Percentiles rank a stretch among this genome's conserved stretches.
These are phyloP conservation scores for Colletotrichum sp. DNA, from an alignment of 2,329 filamentous ascomycete species.

Conservation along the genomic window DNA sequence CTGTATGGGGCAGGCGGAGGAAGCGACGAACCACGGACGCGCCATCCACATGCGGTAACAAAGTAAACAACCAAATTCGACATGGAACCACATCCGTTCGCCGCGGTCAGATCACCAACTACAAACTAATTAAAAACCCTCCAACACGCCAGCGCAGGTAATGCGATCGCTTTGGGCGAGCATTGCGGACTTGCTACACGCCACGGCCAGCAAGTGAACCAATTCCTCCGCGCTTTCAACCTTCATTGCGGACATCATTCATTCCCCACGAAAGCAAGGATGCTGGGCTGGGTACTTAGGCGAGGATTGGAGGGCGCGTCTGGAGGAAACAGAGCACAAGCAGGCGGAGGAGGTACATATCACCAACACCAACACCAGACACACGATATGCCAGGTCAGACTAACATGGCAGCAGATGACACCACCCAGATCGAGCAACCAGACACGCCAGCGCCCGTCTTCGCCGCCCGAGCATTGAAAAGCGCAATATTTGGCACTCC, in stretches of 20 bases:
- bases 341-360: slow-evolving; percentile 32
- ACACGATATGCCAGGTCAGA: not conserved
- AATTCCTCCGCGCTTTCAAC: not conserved
- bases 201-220: not conserved
- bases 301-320: slow-evolving; percentile 45
- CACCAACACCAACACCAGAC: not conserved
- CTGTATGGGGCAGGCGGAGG: not conserved
- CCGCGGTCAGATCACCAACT: slow-evolving; percentile 15
- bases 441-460: slow-evolving; percentile 70
- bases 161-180: not conserved
- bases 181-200: not conserved
- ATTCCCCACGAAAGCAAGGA: slow-evolving; percentile 28
- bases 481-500: slow-evolving; percentile 69
- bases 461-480: slow-evolving; percentile 69
- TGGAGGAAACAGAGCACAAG: slow-evolving; percentile 29
- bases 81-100: slow-evolving; percentile 10
- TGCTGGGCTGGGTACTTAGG: slow-evolving; percentile 67
- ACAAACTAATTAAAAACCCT: slow-evolving; percentile 5
- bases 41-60: slow-evolving; percentile 25
- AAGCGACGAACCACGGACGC: slow-evolving; percentile 5
- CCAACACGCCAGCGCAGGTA: slow-evolving; percentile 1
- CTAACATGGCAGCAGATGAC: slow-evolving; percentile 31
- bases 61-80: slow-evolving; percentile 27
- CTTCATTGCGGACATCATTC: not conserved
- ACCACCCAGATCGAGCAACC: slow-evolving; percentile 59